A percentile compares a stretch with the other conserved stretches of the same genome.
Evolutionary conservation across 192 early-diverging fungal species (phyloP).

Genomic region (Entomortierella beljakovae): DNA sequence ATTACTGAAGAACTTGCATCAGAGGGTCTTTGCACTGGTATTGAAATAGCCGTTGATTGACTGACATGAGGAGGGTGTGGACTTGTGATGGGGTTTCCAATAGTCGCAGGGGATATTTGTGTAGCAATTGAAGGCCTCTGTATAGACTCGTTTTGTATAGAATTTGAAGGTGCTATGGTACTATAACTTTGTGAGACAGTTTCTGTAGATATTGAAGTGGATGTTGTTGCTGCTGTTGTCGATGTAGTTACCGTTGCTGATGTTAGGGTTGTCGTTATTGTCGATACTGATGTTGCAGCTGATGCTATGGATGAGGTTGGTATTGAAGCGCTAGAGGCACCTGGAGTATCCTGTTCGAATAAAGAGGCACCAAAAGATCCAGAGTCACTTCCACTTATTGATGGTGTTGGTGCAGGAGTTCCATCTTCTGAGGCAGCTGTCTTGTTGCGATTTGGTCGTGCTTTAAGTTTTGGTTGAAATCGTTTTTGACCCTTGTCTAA

Average conservation of each 20-base stretch:
- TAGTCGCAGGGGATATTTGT: slow-evolving; percentile 13
- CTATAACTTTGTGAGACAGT: too few relatives aligned
- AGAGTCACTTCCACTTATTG: slow-evolving; percentile 15
- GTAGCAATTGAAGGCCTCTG: neutral
- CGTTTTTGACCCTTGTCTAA: slow-evolving; percentile 45
- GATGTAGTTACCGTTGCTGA: neutral
- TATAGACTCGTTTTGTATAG: neutral
- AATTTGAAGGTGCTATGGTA: too few relatives aligned
- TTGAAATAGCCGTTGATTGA: neutral
- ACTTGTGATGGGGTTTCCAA: neutral
- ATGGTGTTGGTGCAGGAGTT: slow-evolving; percentile 25
- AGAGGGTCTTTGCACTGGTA: neutral
- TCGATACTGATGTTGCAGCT: neutral
- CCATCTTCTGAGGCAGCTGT: slow-evolving; percentile 39
- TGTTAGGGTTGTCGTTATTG: neutral
- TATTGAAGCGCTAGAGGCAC: too few relatives aligned
- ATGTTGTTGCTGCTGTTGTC: neutral
- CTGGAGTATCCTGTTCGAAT: slow-evolving; percentile 15
- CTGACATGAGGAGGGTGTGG: neutral
- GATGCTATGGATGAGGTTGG: too few relatives aligned
- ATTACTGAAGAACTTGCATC: neutral
- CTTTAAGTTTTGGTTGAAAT: slow-evolving; percentile 46
- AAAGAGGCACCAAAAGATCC: slow-evolving; percentile 29
- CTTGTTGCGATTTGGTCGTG: slow-evolving; percentile 34
- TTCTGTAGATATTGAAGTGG: neutral